Conservation (phyloP, 1,139 yeast genomes). For the Debaryomyces subglobosus region DNA sequence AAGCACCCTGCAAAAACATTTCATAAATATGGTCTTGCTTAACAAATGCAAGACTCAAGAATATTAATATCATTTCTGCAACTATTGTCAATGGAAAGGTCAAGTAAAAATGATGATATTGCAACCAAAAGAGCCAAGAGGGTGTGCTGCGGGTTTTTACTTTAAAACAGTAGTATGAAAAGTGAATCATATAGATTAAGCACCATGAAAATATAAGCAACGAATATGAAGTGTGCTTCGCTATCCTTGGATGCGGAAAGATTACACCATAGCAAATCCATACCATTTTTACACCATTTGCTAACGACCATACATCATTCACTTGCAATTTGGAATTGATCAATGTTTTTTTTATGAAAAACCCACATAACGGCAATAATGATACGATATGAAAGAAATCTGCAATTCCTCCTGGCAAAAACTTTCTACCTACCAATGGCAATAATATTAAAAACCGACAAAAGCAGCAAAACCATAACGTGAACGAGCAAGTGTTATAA, state of each 20-base stretch:
- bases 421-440: conserved; percentile 63
- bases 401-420: conserved; percentile 71
- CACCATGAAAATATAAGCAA: conserved; percentile 51
- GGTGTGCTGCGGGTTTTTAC: conserved; percentile 43
- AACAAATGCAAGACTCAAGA: conserved; percentile 52
- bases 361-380: conserved; percentile 34
- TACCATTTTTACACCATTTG: conserved; percentile 37
- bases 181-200: conserved; percentile 42
- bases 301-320: conserved; percentile 31
- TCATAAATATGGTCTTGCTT: conserved; percentile 37
- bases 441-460: conserved; percentile 53
- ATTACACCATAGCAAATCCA: conserved; percentile 51
- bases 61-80: conserved; percentile 56
- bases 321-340: conserved; percentile 12
- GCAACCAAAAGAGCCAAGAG: conserved; percentile 37
- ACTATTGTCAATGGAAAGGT: conserved; percentile 48
- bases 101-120: conserved; percentile 43
- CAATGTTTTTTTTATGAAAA: conserved; percentile 26
- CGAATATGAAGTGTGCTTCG: conserved; percentile 53
- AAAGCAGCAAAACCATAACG: conserved; percentile 57
- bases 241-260: conserved; percentile 50
- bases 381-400: conserved; percentile 58
- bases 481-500: conserved; percentile 38
- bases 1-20: conserved; percentile 25
- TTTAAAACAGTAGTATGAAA: conserved; percentile 51